Evolutionary conservation across 192 early-diverging fungal species (phyloP), one percentile per base, ranked within the genome.

Genomic region (Funneliformis geosporum): DNA sequence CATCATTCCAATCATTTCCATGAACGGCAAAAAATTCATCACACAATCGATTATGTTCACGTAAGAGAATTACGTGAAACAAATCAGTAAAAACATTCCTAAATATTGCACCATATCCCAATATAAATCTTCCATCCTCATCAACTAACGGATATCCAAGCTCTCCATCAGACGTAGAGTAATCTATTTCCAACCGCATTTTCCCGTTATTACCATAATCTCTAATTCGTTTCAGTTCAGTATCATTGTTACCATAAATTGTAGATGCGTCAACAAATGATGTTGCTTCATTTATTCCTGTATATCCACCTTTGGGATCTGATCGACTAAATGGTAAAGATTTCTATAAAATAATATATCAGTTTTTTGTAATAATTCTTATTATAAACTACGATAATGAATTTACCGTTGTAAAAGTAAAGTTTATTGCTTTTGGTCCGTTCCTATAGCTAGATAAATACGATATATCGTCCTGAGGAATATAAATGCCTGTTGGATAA

Each of bases 11-110:
- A n/a, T 11, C 7, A n/a, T 50, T 55, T 25, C 73, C 73, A n/a
- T 74, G 42, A 16, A 7, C n/a, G 4, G 9, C 7, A 10, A 28
- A 27, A 8, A 74, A 21, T 39, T 60, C 46, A 60, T 74, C 47
- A 60, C 73, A 74, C 39, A 27, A 55, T 11, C 46, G 46, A 74
- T 74, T 74, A 21, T 74, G 73, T 40, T 74, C 73, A 39, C 73
- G 33, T n/a, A 69, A 9, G 40, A 69, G 42, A 21, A 69, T 12
- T 43, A 21, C n/a, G 4, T 69, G 67, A 42, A 69, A 69, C 14
- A 69, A 21, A 42, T 69, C 18, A 0, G 67, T 69, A 43, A 69
- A 69, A 69, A 44, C 38, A 42, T 69, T 38, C 21, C 67, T 40
- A 18, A 33, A n/a, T n/a, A 1, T 10, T 42, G 67, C 38, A n/a